Conservation (phyloP, 2,329 filamentous ascomycete genomes). For the Pseudomassariella vexata region DNA sequence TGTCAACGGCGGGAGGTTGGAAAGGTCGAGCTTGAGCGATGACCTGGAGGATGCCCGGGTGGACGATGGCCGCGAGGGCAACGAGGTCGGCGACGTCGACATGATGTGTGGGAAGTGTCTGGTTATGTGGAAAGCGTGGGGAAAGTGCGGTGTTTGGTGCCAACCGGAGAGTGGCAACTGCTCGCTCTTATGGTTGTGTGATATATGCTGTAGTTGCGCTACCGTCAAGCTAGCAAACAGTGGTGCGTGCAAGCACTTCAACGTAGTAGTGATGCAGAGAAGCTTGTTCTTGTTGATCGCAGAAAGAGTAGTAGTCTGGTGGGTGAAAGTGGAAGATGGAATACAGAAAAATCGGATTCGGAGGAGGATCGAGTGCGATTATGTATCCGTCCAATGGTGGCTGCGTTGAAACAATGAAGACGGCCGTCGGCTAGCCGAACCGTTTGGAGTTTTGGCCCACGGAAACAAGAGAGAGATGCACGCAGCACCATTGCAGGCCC, state of each 20-base stretch:
- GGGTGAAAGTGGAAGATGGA: no score
- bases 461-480: not conserved
- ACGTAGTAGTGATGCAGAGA: no score
- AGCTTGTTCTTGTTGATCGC: no score
- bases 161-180: not conserved
- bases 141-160: conserved; percentile 1
- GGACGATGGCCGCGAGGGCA: conserved; percentile 25
- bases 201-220: no score
- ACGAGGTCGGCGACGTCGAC: conserved; percentile 18
- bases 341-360: no score
- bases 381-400: conserved; percentile 7
- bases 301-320: conserved; percentile 1
- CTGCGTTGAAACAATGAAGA: conserved; percentile 6
- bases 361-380: no score
- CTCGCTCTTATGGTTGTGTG: no score
- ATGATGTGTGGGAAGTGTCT: conserved; percentile 4
- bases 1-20: conserved; percentile 61
- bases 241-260: no score
- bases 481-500: not conserved
- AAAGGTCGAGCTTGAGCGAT: conserved; percentile 67
- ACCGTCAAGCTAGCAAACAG: no score
- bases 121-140: no score
- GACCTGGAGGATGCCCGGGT: conserved; percentile 37
- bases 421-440: conserved; percentile 1
- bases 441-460: not conserved